A percentile compares a stretch with the other conserved stretches of the same genome.
Conservation (phyloP, 2,329 filamentous ascomycete species). For the Fusarium virguliforme region DNA sequence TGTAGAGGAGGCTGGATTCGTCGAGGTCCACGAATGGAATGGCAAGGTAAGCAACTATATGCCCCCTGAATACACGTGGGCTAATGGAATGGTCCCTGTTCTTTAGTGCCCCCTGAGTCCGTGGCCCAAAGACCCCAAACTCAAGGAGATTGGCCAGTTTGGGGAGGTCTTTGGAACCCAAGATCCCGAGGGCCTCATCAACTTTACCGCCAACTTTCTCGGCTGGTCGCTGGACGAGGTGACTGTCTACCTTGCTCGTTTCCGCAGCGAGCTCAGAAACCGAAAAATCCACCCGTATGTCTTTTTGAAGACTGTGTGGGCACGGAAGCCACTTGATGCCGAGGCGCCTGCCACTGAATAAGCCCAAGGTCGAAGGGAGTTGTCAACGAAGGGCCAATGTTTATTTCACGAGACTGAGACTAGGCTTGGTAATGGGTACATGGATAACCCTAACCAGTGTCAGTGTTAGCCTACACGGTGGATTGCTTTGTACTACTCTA, state of each 20-base stretch:
- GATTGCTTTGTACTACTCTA: no score
- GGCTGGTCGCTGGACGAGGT: constrained; percentile 56
- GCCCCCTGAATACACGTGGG: background rate
- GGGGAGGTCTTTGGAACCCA: constrained; percentile 24
- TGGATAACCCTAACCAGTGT: no score
- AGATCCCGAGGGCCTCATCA: constrained; percentile 27
- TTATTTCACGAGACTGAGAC: no score
- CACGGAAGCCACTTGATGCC: constrained; percentile 44
- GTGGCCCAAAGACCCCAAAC: constrained; percentile 43
- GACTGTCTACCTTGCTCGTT: constrained; percentile 53
- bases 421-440: no score
- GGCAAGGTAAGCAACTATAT: constrained; percentile 32
- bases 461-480: no score
- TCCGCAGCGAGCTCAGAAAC: constrained; percentile 52
- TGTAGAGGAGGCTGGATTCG: constrained; percentile 48
- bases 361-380: background rate
- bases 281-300: constrained; percentile 49
- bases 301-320: constrained; percentile 49
- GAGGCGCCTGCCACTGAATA: background rate
- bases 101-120: constrained; percentile 30
- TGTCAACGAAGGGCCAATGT: no score
- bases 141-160: constrained; percentile 49
- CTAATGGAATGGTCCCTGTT: background rate
- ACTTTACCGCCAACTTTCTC: constrained; percentile 32
- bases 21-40: constrained; percentile 43